These are phyloP conservation scores for Volvox reticuliferus DNA, from an alignment of 139 green algal genomes.

Conservation along the genomic window DNA sequence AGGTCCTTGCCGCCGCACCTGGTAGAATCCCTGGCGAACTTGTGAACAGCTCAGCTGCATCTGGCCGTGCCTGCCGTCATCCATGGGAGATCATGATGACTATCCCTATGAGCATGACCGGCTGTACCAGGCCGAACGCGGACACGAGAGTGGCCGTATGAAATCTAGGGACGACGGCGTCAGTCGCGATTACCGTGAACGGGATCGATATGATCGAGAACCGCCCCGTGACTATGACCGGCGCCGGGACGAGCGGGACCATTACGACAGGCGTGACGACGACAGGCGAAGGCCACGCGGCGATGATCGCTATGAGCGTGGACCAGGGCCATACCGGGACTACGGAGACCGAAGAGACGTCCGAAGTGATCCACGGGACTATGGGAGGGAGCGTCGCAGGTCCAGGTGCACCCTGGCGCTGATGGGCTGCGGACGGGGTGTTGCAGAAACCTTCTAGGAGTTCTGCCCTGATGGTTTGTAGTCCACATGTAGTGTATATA, in stretches of 20 bases:
- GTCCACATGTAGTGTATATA: too few species aligned
- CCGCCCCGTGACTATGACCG: constrained; percentile 15
- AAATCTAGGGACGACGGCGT: background rate
- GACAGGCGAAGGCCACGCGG: constrained; percentile 2
- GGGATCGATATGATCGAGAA: background rate
- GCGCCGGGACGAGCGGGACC: background rate
- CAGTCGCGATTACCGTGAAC: background rate
- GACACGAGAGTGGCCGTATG: background rate
- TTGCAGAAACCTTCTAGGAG: too few species aligned
- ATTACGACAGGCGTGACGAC: background rate
- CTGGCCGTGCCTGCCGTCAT: background rate
- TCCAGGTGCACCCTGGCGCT: background rate
- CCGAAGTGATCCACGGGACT: background rate
- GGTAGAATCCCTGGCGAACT: background rate
- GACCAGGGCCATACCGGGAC: background rate
- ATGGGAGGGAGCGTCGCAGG: background rate
- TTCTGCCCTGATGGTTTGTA: too few species aligned
- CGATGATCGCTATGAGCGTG: constrained; percentile 26
- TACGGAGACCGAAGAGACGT: background rate
- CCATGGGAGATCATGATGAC: constrained; percentile 22
- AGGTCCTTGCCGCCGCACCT: background rate
- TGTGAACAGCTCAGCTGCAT: background rate
- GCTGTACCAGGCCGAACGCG: background rate
- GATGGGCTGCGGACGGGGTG: too few species aligned
- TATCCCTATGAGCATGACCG: constrained; percentile 20